phyloP scores from a whole-genome alignment of 2,329 filamentous ascomycete genomes.

The Claviceps sp. region DNA sequence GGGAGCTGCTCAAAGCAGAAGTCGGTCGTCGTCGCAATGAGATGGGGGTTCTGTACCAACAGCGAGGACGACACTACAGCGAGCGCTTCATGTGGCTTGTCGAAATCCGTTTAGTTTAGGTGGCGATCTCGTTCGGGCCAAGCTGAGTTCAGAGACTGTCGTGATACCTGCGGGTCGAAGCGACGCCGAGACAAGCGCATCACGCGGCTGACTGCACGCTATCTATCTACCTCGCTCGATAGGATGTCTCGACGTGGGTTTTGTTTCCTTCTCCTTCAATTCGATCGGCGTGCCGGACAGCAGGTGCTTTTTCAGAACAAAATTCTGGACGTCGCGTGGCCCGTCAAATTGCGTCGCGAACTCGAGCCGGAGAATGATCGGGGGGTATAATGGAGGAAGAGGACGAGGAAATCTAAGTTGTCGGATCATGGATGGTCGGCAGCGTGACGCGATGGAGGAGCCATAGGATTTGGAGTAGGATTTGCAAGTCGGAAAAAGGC shows the following conservation, averaged over 20 bases:
- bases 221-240: not conserved
- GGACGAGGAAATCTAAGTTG: not conserved
- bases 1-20: not conserved
- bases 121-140: constrained; percentile 1
- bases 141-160: not conserved
- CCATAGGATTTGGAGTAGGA: not conserved
- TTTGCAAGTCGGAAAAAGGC: not conserved
- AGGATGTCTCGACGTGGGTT: not conserved
- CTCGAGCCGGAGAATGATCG: too few species aligned
- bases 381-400: not conserved
- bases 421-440: not conserved
- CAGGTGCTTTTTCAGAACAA: not conserved
- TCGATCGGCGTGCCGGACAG: not conserved
- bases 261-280: not conserved
- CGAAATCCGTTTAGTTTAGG: constrained; percentile 4
- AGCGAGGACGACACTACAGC: constrained; percentile 3
- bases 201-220: not conserved
- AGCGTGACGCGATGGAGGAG: not conserved
- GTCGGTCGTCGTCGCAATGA: not conserved
- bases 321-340: not conserved
- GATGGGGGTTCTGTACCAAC: not conserved
- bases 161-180: not conserved
- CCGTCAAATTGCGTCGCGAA: not conserved
- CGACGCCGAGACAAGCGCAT: not conserved
- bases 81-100: not conserved